These are phyloP conservation scores for Pseudoturritis turrita DNA, from an alignment of 345 rosid species.

Conservation along the genomic window DNA sequence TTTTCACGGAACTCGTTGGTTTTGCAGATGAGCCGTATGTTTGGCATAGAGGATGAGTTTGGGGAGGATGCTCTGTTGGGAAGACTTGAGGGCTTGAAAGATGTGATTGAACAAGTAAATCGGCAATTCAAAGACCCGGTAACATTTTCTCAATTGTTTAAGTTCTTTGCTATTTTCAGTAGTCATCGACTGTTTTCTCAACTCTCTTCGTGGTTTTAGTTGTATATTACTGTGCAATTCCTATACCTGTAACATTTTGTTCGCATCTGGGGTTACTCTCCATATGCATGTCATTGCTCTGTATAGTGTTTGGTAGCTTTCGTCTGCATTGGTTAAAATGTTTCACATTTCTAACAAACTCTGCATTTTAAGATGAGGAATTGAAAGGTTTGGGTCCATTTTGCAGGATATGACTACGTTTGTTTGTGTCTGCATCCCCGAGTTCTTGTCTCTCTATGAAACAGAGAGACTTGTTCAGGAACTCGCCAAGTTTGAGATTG, in stretches of 20 bases:
- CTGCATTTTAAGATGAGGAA: constrained; percentile 3
- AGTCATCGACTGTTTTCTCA: background rate
- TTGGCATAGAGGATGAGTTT: constrained; percentile 87
- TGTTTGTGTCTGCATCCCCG: constrained; percentile 96
- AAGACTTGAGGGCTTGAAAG: constrained; percentile 98
- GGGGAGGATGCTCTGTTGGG: constrained; percentile 97
- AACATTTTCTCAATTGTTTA: constrained; percentile 13
- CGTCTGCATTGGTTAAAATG: background rate
- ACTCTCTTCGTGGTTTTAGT: background rate
- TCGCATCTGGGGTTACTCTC: background rate
- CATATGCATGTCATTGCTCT: constrained; percentile 1
- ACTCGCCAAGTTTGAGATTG: constrained; percentile 96
- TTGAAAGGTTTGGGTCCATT: background rate
- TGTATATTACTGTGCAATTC: background rate
- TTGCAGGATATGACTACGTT: constrained; percentile 93
- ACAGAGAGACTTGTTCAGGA: constrained; percentile 98
- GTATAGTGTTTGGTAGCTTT: background rate
- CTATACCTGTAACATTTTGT: background rate
- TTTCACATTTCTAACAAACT: background rate
- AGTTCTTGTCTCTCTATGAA: constrained; percentile 96
- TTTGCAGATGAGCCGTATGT: constrained; percentile 77
- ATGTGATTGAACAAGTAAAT: constrained; percentile 94
- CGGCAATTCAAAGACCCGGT: constrained; percentile 96
- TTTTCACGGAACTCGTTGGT: constrained; percentile 11
- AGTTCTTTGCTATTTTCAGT: background rate